Evolutionary conservation across 495 filamentous ascomycete species (phyloP).

Genomic region (Xylaria telfairii): DNA sequence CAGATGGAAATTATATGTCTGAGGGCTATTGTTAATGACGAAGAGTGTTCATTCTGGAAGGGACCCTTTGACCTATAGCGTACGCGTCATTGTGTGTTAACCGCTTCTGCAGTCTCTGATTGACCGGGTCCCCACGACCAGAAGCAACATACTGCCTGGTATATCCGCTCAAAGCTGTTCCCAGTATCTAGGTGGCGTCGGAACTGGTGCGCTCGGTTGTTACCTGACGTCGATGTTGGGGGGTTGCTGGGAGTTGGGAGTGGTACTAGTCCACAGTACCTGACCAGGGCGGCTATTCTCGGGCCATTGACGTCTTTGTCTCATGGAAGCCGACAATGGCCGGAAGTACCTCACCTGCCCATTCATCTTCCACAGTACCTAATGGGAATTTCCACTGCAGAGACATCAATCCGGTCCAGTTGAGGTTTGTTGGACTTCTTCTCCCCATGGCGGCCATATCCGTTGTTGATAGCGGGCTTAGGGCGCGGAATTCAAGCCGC

Average conservation of each 20-base stretch:
- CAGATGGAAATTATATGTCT: neutral
- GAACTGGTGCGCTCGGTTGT: neutral
- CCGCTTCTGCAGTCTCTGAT: neutral
- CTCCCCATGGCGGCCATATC: neutral
- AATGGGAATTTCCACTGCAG: neutral
- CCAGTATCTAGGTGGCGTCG: conserved; percentile 25
- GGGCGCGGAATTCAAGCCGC: conserved; percentile 26
- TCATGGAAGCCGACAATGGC: neutral
- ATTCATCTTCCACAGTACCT: conserved; percentile 2
- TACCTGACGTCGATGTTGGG: neutral
- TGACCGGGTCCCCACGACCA: neutral
- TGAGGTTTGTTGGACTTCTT: neutral
- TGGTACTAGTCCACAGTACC: neutral
- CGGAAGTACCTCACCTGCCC: conserved; percentile 12
- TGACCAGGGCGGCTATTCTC: conserved; percentile 23
- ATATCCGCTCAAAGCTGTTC: conserved; percentile 5
- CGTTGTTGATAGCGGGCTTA: conserved; percentile 18
- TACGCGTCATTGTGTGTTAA: neutral
- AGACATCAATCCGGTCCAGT: neutral
- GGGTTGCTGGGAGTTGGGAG: neutral
- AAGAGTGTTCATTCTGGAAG: neutral
- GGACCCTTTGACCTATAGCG: neutral
- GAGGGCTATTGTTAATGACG: neutral
- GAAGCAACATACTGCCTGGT: neutral
- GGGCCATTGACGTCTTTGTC: conserved; percentile 24